Evolutionary conservation across 2,329 filamentous ascomycete species (phyloP).

Genomic region (Aspergillus fructus): DNA sequence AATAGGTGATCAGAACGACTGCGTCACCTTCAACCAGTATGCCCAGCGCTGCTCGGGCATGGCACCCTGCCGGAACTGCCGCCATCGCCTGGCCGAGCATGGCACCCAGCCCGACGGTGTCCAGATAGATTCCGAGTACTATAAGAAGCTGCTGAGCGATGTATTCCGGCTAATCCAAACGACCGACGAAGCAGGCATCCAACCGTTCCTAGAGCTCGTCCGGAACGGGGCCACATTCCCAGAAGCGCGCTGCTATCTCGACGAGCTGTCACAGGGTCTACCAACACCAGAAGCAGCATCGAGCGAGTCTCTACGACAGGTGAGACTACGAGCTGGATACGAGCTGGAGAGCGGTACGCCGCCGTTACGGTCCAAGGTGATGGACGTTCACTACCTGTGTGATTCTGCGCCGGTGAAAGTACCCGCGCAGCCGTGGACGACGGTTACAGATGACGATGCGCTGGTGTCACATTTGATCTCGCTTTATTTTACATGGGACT

Average conservation of each 20-base stretch:
- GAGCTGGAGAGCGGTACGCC: conserved; percentile 22
- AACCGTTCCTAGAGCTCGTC: conserved; percentile 27
- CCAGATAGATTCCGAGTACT: conserved; percentile 14
- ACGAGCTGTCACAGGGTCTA: conserved; percentile 14
- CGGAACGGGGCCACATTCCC: conserved; percentile 24
- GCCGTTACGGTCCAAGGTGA: conserved; percentile 23
- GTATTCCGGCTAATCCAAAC: conserved; percentile 28
- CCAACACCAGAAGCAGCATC: neutral
- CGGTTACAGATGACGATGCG: conserved; percentile 71
- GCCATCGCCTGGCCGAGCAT: neutral
- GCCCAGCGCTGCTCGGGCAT: neutral
- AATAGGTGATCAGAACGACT: neutral
- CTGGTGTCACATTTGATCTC: conserved; percentile 79
- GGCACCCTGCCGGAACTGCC: neutral
- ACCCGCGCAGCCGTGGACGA: conserved; percentile 64
- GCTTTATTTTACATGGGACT: conserved; percentile 93
- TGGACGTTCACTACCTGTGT: conserved; percentile 29
- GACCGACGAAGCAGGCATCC: conserved; percentile 18
- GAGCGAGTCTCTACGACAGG: conserved; percentile 9
- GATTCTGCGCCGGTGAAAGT: conserved; percentile 24
- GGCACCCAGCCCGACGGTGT: neutral
- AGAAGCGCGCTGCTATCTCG: conserved; percentile 27
- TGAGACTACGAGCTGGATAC: conserved; percentile 16
- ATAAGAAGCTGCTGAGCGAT: conserved; percentile 29
- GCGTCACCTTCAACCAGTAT: neutral